A percentile compares a stretch with the other conserved stretches of the same genome.
These are phyloP conservation scores for Backusella circina DNA, from an alignment of 192 early-diverging fungal species.

Conservation along the genomic window DNA sequence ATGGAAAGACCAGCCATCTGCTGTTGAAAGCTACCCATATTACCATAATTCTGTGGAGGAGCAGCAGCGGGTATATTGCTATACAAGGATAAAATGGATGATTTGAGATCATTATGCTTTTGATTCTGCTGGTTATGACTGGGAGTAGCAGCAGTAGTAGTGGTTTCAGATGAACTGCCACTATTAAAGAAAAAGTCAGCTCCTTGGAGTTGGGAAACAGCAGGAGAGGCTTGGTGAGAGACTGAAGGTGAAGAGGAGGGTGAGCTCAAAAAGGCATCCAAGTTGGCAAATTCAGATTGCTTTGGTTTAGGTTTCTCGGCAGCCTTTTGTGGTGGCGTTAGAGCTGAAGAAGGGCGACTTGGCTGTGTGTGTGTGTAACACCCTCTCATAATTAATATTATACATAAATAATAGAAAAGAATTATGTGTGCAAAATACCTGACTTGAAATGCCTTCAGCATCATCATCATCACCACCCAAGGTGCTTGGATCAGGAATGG, in stretches of 20 bases:
- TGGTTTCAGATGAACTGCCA: not conserved
- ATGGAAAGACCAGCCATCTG: constrained; percentile 24
- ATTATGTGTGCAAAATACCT: constrained; percentile 1
- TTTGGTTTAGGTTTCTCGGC: constrained; percentile 5
- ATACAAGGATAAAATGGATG: constrained; percentile 38
- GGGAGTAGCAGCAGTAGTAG: constrained; percentile 7
- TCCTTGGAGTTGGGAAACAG: constrained; percentile 32
- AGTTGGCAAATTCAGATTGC: constrained; percentile 19
- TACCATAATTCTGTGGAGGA: not conserved
- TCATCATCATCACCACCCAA: constrained; percentile 30
- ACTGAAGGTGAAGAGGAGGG: not conserved
- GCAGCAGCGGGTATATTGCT: constrained; percentile 2
- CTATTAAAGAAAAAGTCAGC: constrained; percentile 37
- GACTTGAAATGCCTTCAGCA: not conserved
- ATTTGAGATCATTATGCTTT: constrained; percentile 32
- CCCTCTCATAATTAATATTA: constrained; percentile 21
- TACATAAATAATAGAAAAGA: constrained; percentile 20
- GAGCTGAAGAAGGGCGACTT: not conserved
- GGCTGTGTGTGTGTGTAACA: constrained; percentile 10
- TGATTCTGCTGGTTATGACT: not conserved
- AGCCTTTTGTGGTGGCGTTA: constrained; percentile 4
- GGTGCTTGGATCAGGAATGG: constrained; percentile 70
- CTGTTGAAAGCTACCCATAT: constrained; percentile 14
- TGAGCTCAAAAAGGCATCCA: constrained; percentile 29
- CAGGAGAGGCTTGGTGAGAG: not conserved